Evolutionary conservation across 2,329 filamentous ascomycete genomes (phyloP).

Genomic region (Purpureocillium takamizusanense): DNA sequence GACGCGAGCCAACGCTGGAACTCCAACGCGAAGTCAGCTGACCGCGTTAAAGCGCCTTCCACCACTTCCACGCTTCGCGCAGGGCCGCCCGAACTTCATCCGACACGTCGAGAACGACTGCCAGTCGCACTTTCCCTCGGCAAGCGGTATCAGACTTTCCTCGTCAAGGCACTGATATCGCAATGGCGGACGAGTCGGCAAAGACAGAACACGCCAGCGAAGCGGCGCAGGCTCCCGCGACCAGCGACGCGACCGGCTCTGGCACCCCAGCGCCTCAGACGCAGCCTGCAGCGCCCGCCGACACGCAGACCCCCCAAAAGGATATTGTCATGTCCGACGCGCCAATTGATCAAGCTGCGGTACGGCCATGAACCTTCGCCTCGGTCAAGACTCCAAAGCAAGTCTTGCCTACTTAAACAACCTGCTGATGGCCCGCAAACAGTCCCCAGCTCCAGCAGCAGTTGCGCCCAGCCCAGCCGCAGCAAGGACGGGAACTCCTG

Average conservation of each 20-base stretch:
- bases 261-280: conserved; percentile 8
- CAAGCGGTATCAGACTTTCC: too few species aligned
- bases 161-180: background rate
- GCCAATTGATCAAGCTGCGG: conserved; percentile 28
- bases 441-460: conserved; percentile 27
- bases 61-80: too few species aligned
- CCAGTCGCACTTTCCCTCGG: background rate
- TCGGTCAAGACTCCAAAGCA: background rate
- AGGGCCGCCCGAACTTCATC: conserved; percentile 4
- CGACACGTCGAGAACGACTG: background rate
- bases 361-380: conserved; percentile 13
- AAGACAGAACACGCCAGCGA: conserved; percentile 12
- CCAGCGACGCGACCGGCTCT: conserved; percentile 12
- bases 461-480: conserved; percentile 32
- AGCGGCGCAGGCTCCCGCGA: conserved; percentile 10
- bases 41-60: conserved; percentile 8
- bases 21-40: conserved; percentile 29
- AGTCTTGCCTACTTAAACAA: background rate
- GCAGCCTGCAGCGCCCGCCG: conserved; percentile 7
- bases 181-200: conserved; percentile 20
- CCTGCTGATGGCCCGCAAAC: background rate
- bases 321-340: conserved; percentile 37
- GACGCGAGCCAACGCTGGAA: conserved; percentile 3
- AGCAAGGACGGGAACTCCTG: conserved; percentile 39
- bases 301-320: conserved; percentile 15